A percentile compares a stretch with the other conserved stretches of the same genome.
phyloP scores from a whole-genome alignment of 208 protist species.

The Acanthamoeba divionensis region DNA sequence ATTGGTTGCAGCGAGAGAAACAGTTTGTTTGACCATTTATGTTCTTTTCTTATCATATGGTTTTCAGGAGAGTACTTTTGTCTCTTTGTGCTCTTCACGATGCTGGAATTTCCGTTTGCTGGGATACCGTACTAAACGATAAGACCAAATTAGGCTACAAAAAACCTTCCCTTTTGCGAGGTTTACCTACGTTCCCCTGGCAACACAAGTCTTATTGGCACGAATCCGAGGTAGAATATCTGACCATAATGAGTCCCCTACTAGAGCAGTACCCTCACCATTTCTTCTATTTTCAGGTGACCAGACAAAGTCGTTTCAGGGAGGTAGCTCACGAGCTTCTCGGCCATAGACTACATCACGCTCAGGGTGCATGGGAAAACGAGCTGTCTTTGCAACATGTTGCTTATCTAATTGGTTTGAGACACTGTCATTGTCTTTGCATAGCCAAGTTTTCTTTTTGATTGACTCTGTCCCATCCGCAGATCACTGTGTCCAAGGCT shows the following conservation, averaged over 20 bases:
- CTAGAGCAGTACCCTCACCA: no score
- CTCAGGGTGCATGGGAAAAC: neutral
- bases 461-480: no score
- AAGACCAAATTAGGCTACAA: neutral
- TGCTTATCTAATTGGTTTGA: neutral
- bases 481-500: neutral
- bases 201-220: slow-evolving; percentile 9
- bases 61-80: neutral
- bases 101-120: neutral
- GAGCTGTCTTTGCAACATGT: neutral
- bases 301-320: neutral
- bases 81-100: slow-evolving; percentile 31
- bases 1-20: no score
- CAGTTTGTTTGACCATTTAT: no score
- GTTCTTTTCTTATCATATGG: no score
- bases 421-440: no score
- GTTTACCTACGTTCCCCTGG: neutral
- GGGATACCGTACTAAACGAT: neutral
- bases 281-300: no score
- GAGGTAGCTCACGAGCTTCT: slow-evolving; percentile 16
- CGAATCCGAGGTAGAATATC: no score
- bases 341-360: neutral
- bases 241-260: no score
- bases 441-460: no score
- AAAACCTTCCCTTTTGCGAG: neutral